A percentile compares a stretch with the other conserved stretches of the same genome.
Evolutionary conservation across 805 yeast genomes (phyloP).

Genomic region (Spathaspora girioi): DNA sequence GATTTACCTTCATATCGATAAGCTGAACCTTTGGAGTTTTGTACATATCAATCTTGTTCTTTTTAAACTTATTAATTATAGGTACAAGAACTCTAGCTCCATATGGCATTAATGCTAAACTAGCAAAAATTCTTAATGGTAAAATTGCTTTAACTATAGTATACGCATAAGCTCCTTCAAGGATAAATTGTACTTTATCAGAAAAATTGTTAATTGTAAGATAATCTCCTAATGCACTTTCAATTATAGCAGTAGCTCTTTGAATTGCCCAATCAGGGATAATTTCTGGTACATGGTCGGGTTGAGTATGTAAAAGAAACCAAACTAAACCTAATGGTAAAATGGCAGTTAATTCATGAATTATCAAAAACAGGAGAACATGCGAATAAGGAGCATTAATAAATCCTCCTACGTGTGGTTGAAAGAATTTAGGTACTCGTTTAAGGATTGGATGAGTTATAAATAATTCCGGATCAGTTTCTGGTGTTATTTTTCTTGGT

Average conservation of each 20-base stretch:
- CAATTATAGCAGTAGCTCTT: slow-evolving; percentile 56
- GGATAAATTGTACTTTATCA: slow-evolving; percentile 51
- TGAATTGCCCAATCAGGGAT: slow-evolving; percentile 59
- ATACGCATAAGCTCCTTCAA: slow-evolving; percentile 76
- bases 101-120: slow-evolving; percentile 54
- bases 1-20: not conserved
- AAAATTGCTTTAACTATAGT: slow-evolving; percentile 59
- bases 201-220: slow-evolving; percentile 31
- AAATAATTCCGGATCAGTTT: not conserved
- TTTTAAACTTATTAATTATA: slow-evolving; percentile 15
- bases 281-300: slow-evolving; percentile 50
- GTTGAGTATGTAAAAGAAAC: slow-evolving; percentile 57
- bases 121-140: slow-evolving; percentile 51
- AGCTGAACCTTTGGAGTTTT: not conserved
- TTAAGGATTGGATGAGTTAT: slow-evolving; percentile 16
- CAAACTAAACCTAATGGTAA: slow-evolving; percentile 66
- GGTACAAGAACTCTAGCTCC: slow-evolving; percentile 55
- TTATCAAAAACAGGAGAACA: slow-evolving; percentile 57
- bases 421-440: slow-evolving; percentile 47
- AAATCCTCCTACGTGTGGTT: slow-evolving; percentile 48
- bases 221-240: slow-evolving; percentile 38
- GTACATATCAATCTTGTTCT: slow-evolving; percentile 6
- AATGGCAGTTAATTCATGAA: slow-evolving; percentile 76
- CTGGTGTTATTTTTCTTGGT: not conserved
- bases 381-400: slow-evolving; percentile 57